Evolutionary conservation across 805 yeast genomes (phyloP), one percentile per base, ranked within the genome.

Genomic region (Candida pseudofarinosa): DNA sequence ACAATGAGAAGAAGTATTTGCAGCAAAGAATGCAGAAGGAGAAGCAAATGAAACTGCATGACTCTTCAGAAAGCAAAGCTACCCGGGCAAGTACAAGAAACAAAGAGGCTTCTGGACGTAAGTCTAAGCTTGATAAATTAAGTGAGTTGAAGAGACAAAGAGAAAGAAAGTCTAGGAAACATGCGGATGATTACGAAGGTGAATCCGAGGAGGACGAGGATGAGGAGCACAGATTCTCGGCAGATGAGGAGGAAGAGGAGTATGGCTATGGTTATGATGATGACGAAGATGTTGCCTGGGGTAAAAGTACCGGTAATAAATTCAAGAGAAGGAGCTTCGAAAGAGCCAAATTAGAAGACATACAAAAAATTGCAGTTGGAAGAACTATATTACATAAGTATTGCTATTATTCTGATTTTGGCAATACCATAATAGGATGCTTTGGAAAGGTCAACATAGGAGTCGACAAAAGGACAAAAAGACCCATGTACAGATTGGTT

Each of bases 371-470:
- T 20, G 75, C 84, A 45, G 77, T 91, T 36, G 95, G 97, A 14
- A 81, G 96, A 59, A 69, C 87, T 5, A 77, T 81, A 51, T 77
- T 89, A 35, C 77, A 82, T 33, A 85, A 83, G 59, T 88, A 73
- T 58, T 80, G 90, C 57, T 89, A 81, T 60, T 83, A 89, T 63
- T 90, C 93, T 10, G 89, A 81, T 28, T 90, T 95, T 60, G 80
- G 77, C 37, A 80, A 78, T 15, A 75, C 77, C 0, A 77, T 88
- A 13, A 71, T 76, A 15, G 95, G 88, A 16, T 81, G 95, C 39
- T 88, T 74, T 59, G 95, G 90, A 30, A 78, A 90, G 51, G 81
- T 93, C 42, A 89, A 88, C 59, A 77, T 93, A 43, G 96, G 97
- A 7, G 56, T 69, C 34, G 84, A 83, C 54, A 74, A 74, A 43